Evolutionary conservation across 2,329 filamentous ascomycete genomes (phyloP).

Genomic region (Curvularia hawaiiensis): DNA sequence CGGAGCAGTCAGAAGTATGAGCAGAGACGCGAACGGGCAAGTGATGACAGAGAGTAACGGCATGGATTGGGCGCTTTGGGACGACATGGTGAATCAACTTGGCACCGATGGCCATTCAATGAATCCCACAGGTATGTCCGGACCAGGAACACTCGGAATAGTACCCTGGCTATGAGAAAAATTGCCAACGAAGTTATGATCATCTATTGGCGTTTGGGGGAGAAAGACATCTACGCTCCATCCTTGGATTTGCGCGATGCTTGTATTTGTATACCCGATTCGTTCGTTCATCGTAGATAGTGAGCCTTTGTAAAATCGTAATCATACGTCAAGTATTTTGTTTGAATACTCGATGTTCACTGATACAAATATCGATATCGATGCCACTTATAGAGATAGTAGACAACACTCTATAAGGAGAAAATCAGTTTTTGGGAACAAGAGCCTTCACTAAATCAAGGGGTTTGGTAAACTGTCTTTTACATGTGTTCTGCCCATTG

Average conservation of each 20-base stretch:
- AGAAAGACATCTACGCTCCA: not conserved
- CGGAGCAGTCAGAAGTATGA: not conserved
- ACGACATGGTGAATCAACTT: constrained; percentile 55
- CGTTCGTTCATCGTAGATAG: not conserved
- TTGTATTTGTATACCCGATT: not conserved
- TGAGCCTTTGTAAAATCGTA: not conserved
- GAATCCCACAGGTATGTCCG: constrained; percentile 16
- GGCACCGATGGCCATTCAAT: constrained; percentile 46
- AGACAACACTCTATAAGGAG: too few relatives aligned
- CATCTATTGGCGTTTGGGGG: not conserved
- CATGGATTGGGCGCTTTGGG: constrained; percentile 57
- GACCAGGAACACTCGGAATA: constrained; percentile 29
- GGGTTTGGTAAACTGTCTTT: not conserved
- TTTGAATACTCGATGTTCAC: not conserved
- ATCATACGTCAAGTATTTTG: not conserved
- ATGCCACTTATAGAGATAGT: not conserved
- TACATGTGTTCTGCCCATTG: not conserved
- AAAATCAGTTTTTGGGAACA: not conserved
- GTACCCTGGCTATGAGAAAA: constrained; percentile 31
- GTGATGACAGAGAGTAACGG: constrained; percentile 27
- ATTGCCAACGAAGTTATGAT: not conserved
- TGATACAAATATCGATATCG: not conserved
- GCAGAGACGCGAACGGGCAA: not conserved
- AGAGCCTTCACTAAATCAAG: not conserved
- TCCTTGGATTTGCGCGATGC: not conserved